Evolutionary conservation across 2,329 filamentous ascomycete species (phyloP), one percentile per base, ranked within the genome.

Genomic region (Purpureocillium takamizusanense): DNA sequence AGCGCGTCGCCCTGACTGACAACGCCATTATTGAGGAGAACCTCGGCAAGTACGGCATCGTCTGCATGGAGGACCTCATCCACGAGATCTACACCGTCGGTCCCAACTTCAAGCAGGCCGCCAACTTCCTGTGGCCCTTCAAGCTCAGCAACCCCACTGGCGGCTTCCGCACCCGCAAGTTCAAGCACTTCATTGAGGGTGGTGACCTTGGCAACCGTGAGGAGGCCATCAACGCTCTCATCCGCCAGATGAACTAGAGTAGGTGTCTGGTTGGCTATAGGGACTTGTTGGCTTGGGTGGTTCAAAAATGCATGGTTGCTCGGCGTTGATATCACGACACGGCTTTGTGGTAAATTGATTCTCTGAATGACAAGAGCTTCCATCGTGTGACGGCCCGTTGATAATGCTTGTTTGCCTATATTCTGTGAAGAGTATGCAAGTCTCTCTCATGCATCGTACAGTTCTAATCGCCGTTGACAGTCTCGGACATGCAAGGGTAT

Each of bases 81-180:
- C 92, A 98, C 78, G 92, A 98, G 79, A 95, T 94, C 74, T 90
- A 81, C 80, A 94, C 89, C 43, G 92, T 97, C 53, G 90, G 92
- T 65, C 90, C 90, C 76, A 97, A 97, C 83, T 94, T 92, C 85
- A 97, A 95, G 83, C 89, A 95, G 76, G 88, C 86, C 60, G 80
- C 83, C 75, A 98, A 97, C 84, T 97, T 97, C 82, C 74, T 97
- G 55, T 98, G 92, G 92, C 92, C 92, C 64, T 98, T 98, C 83
- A 97, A 98, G 85, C 85, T 98, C 55, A 88, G 81, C 80, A 95
- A 94, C 81, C 92, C 92, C 63, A 97, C 74, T 56, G 92, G 92
- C 67, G 90, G 92, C 51, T 98, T 97, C 87, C 83, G 84, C 57
- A 70, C 84, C 59, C 79, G 92, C 72, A 98, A 97, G 78, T 97